Percentiles rank a stretch among this genome's conserved stretches.
Evolutionary conservation across 108 stramenopile genomes (phyloP).

Genomic region (Skeletonema costatum): DNA sequence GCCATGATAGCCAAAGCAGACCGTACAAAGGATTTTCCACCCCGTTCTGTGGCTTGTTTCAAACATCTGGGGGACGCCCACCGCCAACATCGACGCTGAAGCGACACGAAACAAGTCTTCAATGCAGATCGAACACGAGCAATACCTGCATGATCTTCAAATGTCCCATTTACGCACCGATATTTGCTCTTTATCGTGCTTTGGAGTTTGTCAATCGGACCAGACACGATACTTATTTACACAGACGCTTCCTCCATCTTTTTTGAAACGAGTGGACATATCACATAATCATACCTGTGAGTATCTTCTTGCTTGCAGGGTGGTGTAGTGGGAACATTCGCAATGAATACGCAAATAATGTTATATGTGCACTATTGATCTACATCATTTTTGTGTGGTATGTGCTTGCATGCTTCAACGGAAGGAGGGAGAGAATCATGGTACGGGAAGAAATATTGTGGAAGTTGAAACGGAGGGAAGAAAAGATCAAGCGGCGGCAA

Average conservation of each 20-base stretch:
- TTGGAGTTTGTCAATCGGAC: slow-evolving; percentile 74
- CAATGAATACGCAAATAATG: slow-evolving; percentile 55
- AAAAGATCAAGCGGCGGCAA: neutral
- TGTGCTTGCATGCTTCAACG: slow-evolving; percentile 53
- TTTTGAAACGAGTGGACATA: slow-evolving; percentile 50
- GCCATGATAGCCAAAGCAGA: neutral
- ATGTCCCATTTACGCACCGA: slow-evolving; percentile 56
- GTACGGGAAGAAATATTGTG: slow-evolving; percentile 74
- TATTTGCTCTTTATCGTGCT: slow-evolving; percentile 73
- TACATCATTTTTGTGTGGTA: slow-evolving; percentile 55
- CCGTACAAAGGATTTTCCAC: neutral
- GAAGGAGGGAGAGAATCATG: slow-evolving; percentile 58
- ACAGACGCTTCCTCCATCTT: slow-evolving; percentile 58
- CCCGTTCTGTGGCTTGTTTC: neutral
- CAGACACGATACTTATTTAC: slow-evolving; percentile 73
- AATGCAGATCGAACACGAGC: neutral
- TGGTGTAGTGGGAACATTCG: slow-evolving; percentile 61
- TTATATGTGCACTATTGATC: slow-evolving; percentile 51
- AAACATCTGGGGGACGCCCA: neutral
- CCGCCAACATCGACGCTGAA: neutral
- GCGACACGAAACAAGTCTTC: neutral
- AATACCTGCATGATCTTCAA: slow-evolving; percentile 11
- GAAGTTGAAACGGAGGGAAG: slow-evolving; percentile 50
- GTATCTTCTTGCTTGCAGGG: slow-evolving; percentile 64
- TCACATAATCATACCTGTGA: slow-evolving; percentile 59